A percentile compares a stretch with the other conserved stretches of the same genome.
Evolutionary conservation across 495 filamentous ascomycete genomes (phyloP).

Genomic region (Xeromyces bisporus): DNA sequence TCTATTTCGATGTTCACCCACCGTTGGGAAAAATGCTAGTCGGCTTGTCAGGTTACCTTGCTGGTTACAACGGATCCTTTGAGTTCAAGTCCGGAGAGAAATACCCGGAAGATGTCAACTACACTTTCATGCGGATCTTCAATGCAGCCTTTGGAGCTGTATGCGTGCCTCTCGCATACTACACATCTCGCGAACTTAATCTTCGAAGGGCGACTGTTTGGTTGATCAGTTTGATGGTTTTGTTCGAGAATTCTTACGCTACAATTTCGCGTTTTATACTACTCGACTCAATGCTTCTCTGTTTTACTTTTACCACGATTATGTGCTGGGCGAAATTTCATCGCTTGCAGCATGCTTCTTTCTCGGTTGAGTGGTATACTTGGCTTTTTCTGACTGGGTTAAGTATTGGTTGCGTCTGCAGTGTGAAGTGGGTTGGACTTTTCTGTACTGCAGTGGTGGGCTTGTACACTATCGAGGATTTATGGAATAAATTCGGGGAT

Average conservation of each 20-base stretch:
- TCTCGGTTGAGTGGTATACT: conserved; percentile 73
- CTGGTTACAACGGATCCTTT: conserved; percentile 97
- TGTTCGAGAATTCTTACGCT: conserved; percentile 97
- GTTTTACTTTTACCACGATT: conserved; percentile 91
- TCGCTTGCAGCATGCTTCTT: conserved; percentile 61
- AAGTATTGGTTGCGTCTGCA: conserved; percentile 93
- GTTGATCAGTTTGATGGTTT: conserved; percentile 89
- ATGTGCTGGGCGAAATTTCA: conserved; percentile 96
- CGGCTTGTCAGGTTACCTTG: conserved; percentile 84
- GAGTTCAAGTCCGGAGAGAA: conserved; percentile 98
- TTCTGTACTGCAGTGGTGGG: conserved; percentile 92
- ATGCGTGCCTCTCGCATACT: conserved; percentile 90
- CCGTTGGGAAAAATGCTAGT: conserved; percentile 97
- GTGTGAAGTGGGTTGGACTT: conserved; percentile 93
- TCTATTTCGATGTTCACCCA: conserved; percentile 98
- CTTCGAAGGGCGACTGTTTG: conserved; percentile 76
- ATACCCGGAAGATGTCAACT: conserved; percentile 86
- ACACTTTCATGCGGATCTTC: conserved; percentile 97
- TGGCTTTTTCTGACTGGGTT: conserved; percentile 87
- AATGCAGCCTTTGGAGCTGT: conserved; percentile 87
- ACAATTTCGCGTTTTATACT: conserved; percentile 97
- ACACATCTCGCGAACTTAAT: conserved; percentile 76
- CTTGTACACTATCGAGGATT: conserved; percentile 86
- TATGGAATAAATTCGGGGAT: conserved; percentile 98
- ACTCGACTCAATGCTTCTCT: conserved; percentile 93